These are phyloP conservation scores for Triangularia setosa DNA, from an alignment of 2,329 filamentous ascomycete species.

Conservation along the genomic window DNA sequence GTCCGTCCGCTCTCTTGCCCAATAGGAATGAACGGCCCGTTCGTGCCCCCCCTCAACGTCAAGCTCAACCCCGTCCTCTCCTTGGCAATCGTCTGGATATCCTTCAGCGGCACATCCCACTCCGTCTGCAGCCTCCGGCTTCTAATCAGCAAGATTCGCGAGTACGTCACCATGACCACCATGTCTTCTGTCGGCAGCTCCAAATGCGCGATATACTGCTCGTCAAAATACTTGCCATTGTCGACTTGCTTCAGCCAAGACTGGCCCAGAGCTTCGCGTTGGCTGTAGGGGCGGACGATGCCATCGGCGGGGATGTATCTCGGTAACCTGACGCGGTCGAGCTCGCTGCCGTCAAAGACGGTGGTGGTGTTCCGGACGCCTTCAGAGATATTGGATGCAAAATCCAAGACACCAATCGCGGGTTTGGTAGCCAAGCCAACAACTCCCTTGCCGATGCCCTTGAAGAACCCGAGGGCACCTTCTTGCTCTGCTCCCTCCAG, in stretches of 20 bases:
- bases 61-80: constrained; percentile 92
- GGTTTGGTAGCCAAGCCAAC: constrained; percentile 95
- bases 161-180: constrained; percentile 84
- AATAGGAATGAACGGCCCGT: constrained; percentile 91
- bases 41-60: constrained; percentile 80
- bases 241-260: constrained; percentile 99
- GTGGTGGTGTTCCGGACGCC: constrained; percentile 98
- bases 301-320: constrained; percentile 91
- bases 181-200: constrained; percentile 86
- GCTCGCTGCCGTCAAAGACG: constrained; percentile 90
- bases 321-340: constrained; percentile 90
- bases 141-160: constrained; percentile 83
- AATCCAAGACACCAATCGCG: constrained; percentile 91
- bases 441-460: constrained; percentile 93
- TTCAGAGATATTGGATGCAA: constrained; percentile 94
- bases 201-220: constrained; percentile 93
- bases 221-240: constrained; percentile 96
- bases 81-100: constrained; percentile 95
- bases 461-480: constrained; percentile 90
- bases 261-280: constrained; percentile 92
- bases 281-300: constrained; percentile 88
- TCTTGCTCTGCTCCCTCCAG: constrained; percentile 95
- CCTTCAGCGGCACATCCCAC: constrained; percentile 94
- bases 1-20: constrained; percentile 73
- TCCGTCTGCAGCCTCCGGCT: constrained; percentile 81